Base-by-base conservation (phyloP, 2,329 filamentous ascomycete genomes). In the Thielaviopsis musarum region DNA sequence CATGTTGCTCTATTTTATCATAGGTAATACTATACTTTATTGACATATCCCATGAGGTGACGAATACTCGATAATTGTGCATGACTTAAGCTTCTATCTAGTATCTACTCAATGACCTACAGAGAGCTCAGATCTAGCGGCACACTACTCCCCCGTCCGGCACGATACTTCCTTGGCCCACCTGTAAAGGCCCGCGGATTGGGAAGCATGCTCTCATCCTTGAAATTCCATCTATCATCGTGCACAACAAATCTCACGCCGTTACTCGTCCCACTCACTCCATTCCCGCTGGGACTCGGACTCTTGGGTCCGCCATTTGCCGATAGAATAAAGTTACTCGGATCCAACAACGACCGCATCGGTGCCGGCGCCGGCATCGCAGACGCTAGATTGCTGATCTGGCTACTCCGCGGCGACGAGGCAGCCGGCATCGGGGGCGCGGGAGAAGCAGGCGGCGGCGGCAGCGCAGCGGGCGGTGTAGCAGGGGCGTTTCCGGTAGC, bases 101-200 rank as follows among this genome's bases (percentile, higher is more conserved):
- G 12, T 22, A 41, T 38, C 26, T 19, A 34, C 5, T n/a, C n/a
- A 21, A 12, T 5, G 13, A 53, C 24, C 55, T 61, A 70, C 22
- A 85, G 77, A 15, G 78, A 75, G 64, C 76, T 81, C 68, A 98
- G 71, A 74, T 97, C 88, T 66, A 97, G 74, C 30, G 93, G 93
- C 65, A 97, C 91, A 74, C 88, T 96, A 73, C 90, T 96, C 34
- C 90, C 91, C 68, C 91, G 81, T 9, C 93, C 93, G 41, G 93
- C 93, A 63, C 91, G 79, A 71, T 97, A 98, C 69, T 82, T 83
- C 69, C 86, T 90, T 21, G 78, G 73, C 3, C 81, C 82, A n/a
- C 85, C 86, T 1, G 77, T 72, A 67, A 94, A 96, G 1, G 87
- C 83, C 66, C 91, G 79, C 22, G 91, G 91, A 66, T 90, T 91